These are phyloP conservation scores for Sarocladium brachiariae DNA, from an alignment of 2,329 filamentous ascomycete genomes.

Conservation along the genomic window DNA sequence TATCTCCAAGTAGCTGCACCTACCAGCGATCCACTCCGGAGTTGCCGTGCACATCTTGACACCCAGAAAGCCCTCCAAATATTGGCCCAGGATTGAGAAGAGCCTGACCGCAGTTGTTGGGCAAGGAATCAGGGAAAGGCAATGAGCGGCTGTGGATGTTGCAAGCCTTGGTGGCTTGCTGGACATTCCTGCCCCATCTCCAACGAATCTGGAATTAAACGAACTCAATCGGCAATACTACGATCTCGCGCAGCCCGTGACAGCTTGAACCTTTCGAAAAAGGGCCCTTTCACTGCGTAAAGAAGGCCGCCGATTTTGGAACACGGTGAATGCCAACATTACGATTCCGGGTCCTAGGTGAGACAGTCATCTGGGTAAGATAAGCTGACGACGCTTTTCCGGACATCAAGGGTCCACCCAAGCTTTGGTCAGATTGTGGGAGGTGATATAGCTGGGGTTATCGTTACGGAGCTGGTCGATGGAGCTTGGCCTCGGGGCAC, in stretches of 20 bases:
- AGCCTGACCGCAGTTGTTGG: too few relatives aligned
- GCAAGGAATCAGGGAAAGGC: too few relatives aligned
- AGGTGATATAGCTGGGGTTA: not conserved
- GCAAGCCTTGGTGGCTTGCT: too few relatives aligned
- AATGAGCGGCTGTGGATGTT: too few relatives aligned
- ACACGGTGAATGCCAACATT: not conserved
- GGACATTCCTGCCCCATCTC: too few relatives aligned
- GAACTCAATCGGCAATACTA: too few relatives aligned
- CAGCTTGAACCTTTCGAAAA: not conserved
- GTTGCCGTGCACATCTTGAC: too few relatives aligned
- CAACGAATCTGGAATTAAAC: too few relatives aligned
- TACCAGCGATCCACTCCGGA: too few relatives aligned
- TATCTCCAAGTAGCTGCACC: too few relatives aligned
- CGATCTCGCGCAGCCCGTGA: not conserved
- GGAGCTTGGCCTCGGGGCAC: conserved; percentile 5
- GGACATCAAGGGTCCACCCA: not conserved
- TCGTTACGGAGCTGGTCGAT: not conserved
- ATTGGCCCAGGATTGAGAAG: too few relatives aligned
- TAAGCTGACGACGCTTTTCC: conserved; percentile 6
- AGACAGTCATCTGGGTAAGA: not conserved
- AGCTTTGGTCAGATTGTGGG: not conserved
- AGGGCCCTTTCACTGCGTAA: not conserved
- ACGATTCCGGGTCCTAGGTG: not conserved
- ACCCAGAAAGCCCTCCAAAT: too few relatives aligned
- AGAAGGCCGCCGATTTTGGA: not conserved